A percentile compares a stretch with the other conserved stretches of the same genome.
Evolutionary conservation across 208 protist genomes (phyloP).

Genomic region (Leishmania major): DNA sequence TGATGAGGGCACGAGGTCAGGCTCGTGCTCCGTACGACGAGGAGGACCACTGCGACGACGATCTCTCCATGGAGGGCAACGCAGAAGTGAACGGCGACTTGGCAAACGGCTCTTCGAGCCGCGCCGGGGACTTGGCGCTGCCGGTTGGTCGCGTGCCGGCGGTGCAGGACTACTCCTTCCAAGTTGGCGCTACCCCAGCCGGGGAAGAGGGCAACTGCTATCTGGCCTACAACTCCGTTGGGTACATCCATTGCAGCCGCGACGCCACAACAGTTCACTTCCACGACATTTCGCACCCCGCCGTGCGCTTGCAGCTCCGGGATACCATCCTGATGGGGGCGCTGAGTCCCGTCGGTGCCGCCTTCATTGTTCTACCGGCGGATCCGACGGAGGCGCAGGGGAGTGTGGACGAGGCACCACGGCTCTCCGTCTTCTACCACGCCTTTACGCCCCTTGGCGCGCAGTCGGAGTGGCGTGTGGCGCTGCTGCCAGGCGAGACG

Average conservation of each 20-base stretch:
- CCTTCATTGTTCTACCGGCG: constrained; percentile 56
- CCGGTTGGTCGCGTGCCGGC: background rate
- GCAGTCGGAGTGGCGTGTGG: constrained; percentile 81
- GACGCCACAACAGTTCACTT: constrained; percentile 79
- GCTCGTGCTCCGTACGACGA: constrained; percentile 9
- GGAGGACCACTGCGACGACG: constrained; percentile 32
- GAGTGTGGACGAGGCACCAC: constrained; percentile 48
- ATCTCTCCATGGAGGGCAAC: constrained; percentile 14
- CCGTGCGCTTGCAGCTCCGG: constrained; percentile 64
- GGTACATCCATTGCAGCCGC: constrained; percentile 68
- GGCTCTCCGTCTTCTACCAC: constrained; percentile 72
- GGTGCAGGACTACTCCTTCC: constrained; percentile 75
- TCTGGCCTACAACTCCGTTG: constrained; percentile 86
- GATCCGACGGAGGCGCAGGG: constrained; percentile 32
- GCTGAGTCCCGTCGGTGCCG: constrained; percentile 76
- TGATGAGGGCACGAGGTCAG: background rate
- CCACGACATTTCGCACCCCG: constrained; percentile 76
- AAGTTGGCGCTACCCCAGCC: constrained; percentile 76
- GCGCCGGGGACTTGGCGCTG: background rate
- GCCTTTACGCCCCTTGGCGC: constrained; percentile 78
- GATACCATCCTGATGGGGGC: constrained; percentile 74
- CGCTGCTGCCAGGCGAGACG: constrained; percentile 68
- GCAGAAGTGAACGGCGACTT: constrained; percentile 15
- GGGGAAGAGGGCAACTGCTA: constrained; percentile 78
- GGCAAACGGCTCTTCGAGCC: background rate